These are phyloP conservation scores for Papilionanthe hybrid DNA, from an alignment of 116 monocot genomes.

Conservation along the genomic window DNA sequence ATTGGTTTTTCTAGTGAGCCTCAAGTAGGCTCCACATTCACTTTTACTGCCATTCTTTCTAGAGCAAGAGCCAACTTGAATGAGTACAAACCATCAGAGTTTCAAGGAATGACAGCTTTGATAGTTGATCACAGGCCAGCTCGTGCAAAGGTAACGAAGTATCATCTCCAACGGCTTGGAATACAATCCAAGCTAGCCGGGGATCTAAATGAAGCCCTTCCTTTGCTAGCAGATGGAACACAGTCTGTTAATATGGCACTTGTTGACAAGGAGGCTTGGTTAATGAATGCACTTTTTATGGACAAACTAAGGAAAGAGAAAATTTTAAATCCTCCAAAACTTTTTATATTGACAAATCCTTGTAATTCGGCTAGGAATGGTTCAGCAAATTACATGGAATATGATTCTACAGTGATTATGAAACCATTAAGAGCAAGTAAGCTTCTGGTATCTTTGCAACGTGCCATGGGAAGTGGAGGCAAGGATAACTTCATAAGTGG, in stretches of 20 bases:
- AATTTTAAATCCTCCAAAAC: slow-evolving; percentile 40
- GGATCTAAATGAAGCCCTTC: slow-evolving; percentile 35
- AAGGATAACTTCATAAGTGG: slow-evolving; percentile 46
- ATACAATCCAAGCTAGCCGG: slow-evolving; percentile 43
- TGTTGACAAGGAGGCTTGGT: slow-evolving; percentile 74
- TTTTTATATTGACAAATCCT: slow-evolving; percentile 77
- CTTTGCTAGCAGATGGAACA: slow-evolving; percentile 26
- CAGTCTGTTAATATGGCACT: slow-evolving; percentile 51
- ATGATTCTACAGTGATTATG: slow-evolving; percentile 52
- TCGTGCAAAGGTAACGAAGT: slow-evolving; percentile 64
- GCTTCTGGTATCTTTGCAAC: slow-evolving; percentile 63
- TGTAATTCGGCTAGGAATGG: slow-evolving; percentile 34
- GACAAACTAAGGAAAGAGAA: slow-evolving; percentile 23
- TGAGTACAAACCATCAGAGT: slow-evolving; percentile 49
- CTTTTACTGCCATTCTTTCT: slow-evolving; percentile 68
- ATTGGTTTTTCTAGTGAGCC: slow-evolving; percentile 87
- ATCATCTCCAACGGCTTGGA: slow-evolving; percentile 82
- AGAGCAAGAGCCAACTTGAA: slow-evolving; percentile 30
- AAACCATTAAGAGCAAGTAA: slow-evolving; percentile 85
- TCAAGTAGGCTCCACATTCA: slow-evolving; percentile 81
- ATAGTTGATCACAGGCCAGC: slow-evolving; percentile 69
- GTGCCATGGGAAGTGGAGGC: slow-evolving; percentile 51
- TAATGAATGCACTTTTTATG: slow-evolving; percentile 32
- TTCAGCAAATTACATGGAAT: slow-evolving; percentile 25
- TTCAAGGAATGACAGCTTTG: slow-evolving; percentile 76